Evolutionary conservation across 1,284 basidiomycete species (phyloP), one percentile per base, ranked within the genome.

Genomic region (Trametes hirsuta): DNA sequence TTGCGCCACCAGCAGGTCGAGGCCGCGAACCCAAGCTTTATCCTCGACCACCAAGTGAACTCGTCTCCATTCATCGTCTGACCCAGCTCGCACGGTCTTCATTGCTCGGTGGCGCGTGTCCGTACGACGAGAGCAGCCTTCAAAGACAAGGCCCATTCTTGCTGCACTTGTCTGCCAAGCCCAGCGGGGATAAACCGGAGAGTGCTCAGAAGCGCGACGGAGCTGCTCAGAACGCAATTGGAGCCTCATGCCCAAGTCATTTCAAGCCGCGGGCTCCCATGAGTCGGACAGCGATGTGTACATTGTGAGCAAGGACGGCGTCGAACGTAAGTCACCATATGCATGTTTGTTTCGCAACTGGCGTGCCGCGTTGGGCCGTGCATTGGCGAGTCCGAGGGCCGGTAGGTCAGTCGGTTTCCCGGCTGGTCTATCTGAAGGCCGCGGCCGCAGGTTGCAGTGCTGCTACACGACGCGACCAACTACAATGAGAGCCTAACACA

Each of bases 291-390:
- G 58, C 11, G 71, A 72, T 35, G 40, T 63, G 10, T 69, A 58
- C 58, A 50, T 71, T 30, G 71, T 73, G 52, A 66, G 49, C 56
- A 83, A 78, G 71, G 77, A 81, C 70, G 82, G 77, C 35, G 66
- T 71, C 47, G 75, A 84, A 66, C 79, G 85, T 86, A 63, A 66
- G 73, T 71, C 53, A 34, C 42, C 42, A 30, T 46, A 21, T 14
- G 18, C 24, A 53, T 47, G 24, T 46, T 47, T 41, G n/a, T 41
- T 9, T 47, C 48, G 52, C 42, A 42, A 44, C 21, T 25, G 22
- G 39, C 37, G 6, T 37, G 47, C 47, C 36, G 30, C 57, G 34
- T 35, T 39, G 35, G 42, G 45, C 25, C 35, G 24, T 36, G 24
- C 6, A 40, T 44, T 61, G 35, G 22, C 15, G 4, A 57, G 42